phyloP scores from a whole-genome alignment of 2,329 filamentous ascomycete genomes.

The Calonectria ilicicola region DNA sequence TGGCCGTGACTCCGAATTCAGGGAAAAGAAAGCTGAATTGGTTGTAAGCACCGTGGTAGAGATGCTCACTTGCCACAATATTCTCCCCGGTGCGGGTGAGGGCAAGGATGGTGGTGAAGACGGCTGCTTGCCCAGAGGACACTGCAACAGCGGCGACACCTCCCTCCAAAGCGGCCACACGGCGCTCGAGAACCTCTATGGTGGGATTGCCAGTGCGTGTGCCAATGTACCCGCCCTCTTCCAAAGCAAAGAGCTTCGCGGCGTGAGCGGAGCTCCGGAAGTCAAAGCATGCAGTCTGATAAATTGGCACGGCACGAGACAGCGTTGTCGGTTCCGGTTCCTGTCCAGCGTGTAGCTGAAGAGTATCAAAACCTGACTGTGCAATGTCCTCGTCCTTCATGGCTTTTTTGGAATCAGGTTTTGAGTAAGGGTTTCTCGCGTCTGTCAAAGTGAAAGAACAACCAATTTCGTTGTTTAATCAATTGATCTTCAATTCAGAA shows the following conservation, averaged over 20 bases:
- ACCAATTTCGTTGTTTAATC: too few relatives aligned
- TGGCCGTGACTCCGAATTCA: not conserved
- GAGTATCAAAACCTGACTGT: not conserved
- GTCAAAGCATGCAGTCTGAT: not conserved
- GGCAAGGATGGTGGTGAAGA: not conserved
- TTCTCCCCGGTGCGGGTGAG: not conserved
- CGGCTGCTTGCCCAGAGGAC: slow-evolving; percentile 77
- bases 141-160: slow-evolving; percentile 87
- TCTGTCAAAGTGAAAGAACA: too few relatives aligned
- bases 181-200: not conserved
- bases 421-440: too few relatives aligned
- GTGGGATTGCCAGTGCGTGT: not conserved
- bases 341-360: not conserved
- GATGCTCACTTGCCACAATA: not conserved
- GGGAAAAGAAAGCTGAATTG: not conserved
- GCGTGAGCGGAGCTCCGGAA: not conserved
- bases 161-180: slow-evolving; percentile 72
- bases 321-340: not conserved
- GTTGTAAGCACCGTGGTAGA: not conserved
- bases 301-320: not conserved
- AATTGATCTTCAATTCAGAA: too few relatives aligned
- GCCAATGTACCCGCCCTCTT: not conserved
- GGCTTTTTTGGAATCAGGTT: not conserved
- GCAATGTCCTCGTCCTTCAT: not conserved
- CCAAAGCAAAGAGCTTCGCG: not conserved